These are phyloP conservation scores for Cucumis cinereus DNA, from an alignment of 306 rosid genomes.

Conservation along the genomic window DNA sequence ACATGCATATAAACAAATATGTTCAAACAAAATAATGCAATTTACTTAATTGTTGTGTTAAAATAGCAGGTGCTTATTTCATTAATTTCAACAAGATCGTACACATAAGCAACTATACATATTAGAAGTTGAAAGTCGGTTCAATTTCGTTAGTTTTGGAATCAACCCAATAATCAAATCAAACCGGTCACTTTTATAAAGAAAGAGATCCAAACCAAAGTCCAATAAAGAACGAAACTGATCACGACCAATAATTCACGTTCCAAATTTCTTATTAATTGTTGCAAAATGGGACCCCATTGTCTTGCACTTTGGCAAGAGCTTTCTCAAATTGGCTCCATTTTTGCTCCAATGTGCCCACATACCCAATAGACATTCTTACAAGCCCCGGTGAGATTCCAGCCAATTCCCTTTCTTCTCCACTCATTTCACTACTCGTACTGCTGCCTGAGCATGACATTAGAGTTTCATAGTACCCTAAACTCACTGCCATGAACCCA, in stretches of 20 bases:
- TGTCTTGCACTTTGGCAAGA: slow-evolving; percentile 34
- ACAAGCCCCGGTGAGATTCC: slow-evolving; percentile 85
- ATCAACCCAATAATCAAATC: too few relatives aligned
- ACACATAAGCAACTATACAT: too few relatives aligned
- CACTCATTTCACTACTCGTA: slow-evolving; percentile 72
- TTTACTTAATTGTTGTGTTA: too few relatives aligned
- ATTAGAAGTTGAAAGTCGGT: too few relatives aligned
- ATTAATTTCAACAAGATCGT: too few relatives aligned
- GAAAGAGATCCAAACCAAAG: too few relatives aligned
- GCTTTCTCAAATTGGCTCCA: slow-evolving; percentile 82
- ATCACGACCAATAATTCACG: not conserved
- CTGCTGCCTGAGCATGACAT: slow-evolving; percentile 94
- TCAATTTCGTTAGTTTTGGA: too few relatives aligned
- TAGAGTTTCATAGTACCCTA: slow-evolving; percentile 88
- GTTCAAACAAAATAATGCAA: too few relatives aligned
- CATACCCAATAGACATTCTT: slow-evolving; percentile 68
- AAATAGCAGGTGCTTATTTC: too few relatives aligned
- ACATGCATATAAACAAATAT: too few relatives aligned
- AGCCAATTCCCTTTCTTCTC: slow-evolving; percentile 48
- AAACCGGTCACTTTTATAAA: too few relatives aligned
- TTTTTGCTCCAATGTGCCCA: slow-evolving; percentile 81
- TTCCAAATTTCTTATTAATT: not conserved
- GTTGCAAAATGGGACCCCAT: not conserved
- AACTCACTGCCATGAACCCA: slow-evolving; percentile 91
- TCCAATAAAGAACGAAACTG: too few relatives aligned